Evolutionary conservation across 1,284 basidiomycete genomes (phyloP).

Genomic region (Leccinum fallax): DNA sequence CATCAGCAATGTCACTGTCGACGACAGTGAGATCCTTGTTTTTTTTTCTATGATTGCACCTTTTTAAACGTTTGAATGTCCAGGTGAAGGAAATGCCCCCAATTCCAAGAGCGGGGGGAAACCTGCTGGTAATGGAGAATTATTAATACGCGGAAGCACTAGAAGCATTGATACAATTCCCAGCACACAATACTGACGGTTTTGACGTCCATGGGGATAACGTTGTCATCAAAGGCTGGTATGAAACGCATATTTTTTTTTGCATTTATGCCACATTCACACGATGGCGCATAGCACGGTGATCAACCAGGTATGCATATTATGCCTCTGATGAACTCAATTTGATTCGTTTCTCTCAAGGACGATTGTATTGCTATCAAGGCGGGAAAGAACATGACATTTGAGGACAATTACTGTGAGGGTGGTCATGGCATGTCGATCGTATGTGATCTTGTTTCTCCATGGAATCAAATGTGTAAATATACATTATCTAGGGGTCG

Average conservation of each 20-base stretch:
- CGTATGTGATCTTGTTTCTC: conserved; percentile 28
- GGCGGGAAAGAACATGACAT: conserved; percentile 54
- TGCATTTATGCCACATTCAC: conserved; percentile 7
- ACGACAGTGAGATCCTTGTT: conserved; percentile 40
- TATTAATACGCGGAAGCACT: not conserved
- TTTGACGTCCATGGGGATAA: conserved; percentile 51
- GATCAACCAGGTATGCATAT: conserved; percentile 32
- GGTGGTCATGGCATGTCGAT: conserved; percentile 65
- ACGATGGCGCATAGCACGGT: conserved; percentile 18
- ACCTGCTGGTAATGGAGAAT: conserved; percentile 26
- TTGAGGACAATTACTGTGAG: conserved; percentile 54
- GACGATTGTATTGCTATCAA: conserved; percentile 70
- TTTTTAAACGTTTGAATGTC: not conserved
- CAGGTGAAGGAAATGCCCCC: conserved; percentile 41
- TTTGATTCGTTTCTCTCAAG: conserved; percentile 28
- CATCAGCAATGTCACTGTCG: conserved; percentile 42
- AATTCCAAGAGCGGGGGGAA: conserved; percentile 23
- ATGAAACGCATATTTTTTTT: conserved; percentile 13
- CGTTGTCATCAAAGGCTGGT: conserved; percentile 45
- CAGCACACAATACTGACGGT: conserved; percentile 58
- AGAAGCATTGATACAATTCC: not conserved
- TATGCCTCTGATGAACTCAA: not conserved
- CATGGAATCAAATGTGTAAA: not conserved
- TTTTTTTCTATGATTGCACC: not conserved
- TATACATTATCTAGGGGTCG: conserved; percentile 45